Base-by-base conservation (phyloP, 2,329 filamentous ascomycete species). In the Pyrenochaeta sp. region DNA sequence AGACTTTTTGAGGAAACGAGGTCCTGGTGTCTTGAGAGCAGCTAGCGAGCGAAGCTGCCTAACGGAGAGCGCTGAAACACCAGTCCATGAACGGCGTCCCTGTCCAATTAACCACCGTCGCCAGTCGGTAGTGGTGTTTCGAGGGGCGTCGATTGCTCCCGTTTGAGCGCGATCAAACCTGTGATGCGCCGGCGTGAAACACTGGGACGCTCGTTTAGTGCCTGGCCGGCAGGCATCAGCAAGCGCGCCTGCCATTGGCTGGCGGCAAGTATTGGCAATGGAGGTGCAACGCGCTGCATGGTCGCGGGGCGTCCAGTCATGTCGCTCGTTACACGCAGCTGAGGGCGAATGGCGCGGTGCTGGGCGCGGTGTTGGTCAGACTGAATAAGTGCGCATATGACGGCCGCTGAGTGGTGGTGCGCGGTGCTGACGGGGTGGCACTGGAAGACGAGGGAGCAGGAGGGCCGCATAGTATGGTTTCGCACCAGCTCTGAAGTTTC, bases 91-190 rank as follows among this genome's bases (percentile, higher is more conserved):
- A 64, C 54, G 57, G 49, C 53, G 56, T 50, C 44, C 54, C 62
- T 63, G 57, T 52, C 55, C 56, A 59, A 66, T 66, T 55, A 57
- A 52, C 30, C 53, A 27, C 27, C 47, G 34, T 42, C 39, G 28
- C 42, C n/a, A 15, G 22, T 32, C 44, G 43, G 37, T 32, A 45
- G 39, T 8, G 15, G 39, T 51, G 56, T 60, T 59, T 55, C 54
- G 43, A 52, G 53, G 53, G 51, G 47, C 25, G 54, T 58, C 54
- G 51, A 52, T 60, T 53, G 54, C 50, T 44, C 58, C 62, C 58
- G 50, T 69, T 72, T 55, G 63, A 62, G 69, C 61, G 65, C 57
- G 64, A 56, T 73, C 72, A 73, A 72, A 75, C 72, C 45, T 56
- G 61, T 54, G 51, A 62, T 54, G 58, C 54, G 60, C 55, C 49